These are phyloP conservation scores for Porphyrellus cyaneotinctus DNA, from an alignment of 768 basidiomycete genomes.

Conservation along the genomic window DNA sequence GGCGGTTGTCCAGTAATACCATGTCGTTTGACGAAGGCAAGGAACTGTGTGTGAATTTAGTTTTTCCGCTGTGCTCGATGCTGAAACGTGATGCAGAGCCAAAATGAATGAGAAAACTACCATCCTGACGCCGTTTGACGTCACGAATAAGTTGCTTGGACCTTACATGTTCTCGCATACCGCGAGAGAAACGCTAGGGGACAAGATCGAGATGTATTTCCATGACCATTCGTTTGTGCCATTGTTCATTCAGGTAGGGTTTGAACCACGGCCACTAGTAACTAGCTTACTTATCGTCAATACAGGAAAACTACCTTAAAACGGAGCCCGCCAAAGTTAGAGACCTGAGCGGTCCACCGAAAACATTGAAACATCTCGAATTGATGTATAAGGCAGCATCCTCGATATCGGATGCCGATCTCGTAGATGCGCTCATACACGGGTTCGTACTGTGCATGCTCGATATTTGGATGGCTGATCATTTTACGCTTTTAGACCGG, in stretches of 20 bases:
- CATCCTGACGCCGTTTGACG: conserved; percentile 87
- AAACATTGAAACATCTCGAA: conserved; percentile 65
- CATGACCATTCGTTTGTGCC: conserved; percentile 94
- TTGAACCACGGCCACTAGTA: neutral
- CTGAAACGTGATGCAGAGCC: conserved; percentile 44
- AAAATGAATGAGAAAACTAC: conserved; percentile 91
- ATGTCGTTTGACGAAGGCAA: conserved; percentile 95
- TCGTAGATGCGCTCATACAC: conserved; percentile 91
- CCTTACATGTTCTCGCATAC: conserved; percentile 88
- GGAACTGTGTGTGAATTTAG: conserved; percentile 56
- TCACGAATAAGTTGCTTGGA: conserved; percentile 84
- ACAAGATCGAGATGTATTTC: conserved; percentile 96
- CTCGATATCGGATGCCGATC: conserved; percentile 91
- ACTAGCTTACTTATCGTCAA: conserved; percentile 25
- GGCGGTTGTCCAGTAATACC: conserved; percentile 75
- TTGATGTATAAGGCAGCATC: conserved; percentile 87
- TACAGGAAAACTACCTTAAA: conserved; percentile 89
- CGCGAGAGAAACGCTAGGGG: conserved; percentile 72
- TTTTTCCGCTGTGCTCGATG: neutral
- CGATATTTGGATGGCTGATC: neutral
- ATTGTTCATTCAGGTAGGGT: conserved; percentile 82
- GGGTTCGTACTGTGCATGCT: conserved; percentile 48
- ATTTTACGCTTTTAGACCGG: conserved; percentile 50
- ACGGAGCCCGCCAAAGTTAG: conserved; percentile 63
- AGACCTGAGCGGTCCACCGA: conserved; percentile 58